phyloP scores from a whole-genome alignment of 148 eudicot species.

The Vaccinium darrowii region DNA sequence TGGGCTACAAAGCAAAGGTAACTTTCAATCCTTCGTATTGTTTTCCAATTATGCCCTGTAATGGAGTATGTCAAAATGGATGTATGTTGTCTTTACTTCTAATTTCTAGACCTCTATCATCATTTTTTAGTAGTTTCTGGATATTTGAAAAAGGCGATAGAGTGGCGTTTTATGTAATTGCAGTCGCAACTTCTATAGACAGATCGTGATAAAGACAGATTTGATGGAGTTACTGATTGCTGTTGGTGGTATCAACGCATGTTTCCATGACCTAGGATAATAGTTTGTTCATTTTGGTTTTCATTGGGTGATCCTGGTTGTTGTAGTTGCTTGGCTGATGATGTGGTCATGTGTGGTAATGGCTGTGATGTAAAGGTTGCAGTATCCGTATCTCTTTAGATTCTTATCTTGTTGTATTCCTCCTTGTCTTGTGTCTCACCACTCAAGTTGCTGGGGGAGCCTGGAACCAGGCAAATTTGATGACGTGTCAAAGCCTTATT shows the following conservation, averaged over 20 bases:
- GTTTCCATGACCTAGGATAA: constrained; percentile 1
- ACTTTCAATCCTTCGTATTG: background rate
- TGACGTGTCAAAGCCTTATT: background rate
- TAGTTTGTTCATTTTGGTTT: background rate
- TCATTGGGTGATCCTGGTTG: background rate
- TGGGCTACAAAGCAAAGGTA: constrained; percentile 80
- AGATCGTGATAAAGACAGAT: too few species aligned
- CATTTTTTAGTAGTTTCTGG: background rate
- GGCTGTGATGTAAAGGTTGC: background rate
- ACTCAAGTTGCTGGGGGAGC: constrained; percentile 8
- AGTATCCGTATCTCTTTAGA: background rate
- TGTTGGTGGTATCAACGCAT: background rate
- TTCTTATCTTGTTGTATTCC: background rate
- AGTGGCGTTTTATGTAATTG: background rate
- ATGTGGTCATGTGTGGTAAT: background rate
- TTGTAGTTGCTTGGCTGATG: background rate
- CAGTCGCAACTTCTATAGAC: background rate
- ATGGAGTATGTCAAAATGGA: background rate
- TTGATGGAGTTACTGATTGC: too few species aligned
- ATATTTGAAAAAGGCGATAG: background rate
- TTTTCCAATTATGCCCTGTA: background rate
- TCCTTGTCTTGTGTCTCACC: background rate
- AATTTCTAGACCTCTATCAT: background rate
- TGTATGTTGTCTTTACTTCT: background rate
- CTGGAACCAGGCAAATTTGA: constrained; percentile 2